Base-by-base conservation (phyloP, 2,329 filamentous ascomycete species). In the Coniochaeta pulveracea region DNA sequence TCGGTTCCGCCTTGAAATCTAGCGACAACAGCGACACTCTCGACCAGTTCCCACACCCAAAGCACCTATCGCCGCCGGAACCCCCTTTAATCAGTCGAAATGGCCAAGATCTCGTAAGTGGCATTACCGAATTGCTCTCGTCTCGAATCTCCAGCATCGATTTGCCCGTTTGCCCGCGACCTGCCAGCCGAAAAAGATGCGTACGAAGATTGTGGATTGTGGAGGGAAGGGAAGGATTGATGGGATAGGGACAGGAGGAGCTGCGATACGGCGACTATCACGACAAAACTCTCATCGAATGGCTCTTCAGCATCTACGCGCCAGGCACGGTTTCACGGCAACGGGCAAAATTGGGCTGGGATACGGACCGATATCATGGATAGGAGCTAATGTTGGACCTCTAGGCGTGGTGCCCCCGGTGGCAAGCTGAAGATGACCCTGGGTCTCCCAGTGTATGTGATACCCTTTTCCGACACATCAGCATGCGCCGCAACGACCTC, bases 351-450 rank as follows among this genome's bases (percentile, higher is more conserved):
- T 34, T 24, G 32, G 9, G 23, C 12, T 22, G 19, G 17, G 15
- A n/a, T n/a, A 5, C 16, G 10, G 15, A 36, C 18, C 11, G n/a
- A 17, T 15, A 27, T 5, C 28, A 22, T 14, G 21, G 16, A 12
- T 22, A 10, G 11, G 6, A 16, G 23, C 56, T 63, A 49, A 63
- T 55, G 38, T 40, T 37, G 33, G 40, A 33, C 31, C 35, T 46
- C 51, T 52, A 80, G 75, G 48, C 75, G 85, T 77, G 84, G 82
- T 83, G 82, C 85, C 76, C 83, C 88, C 60, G 91, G 91, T 79
- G 93, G 93, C 84, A 98, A 98, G 84, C 84, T 96, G 60, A 96
- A 94, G 84, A 98, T 98, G 91, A 95, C 91, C 66, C 85, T 98
- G 69, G 91, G 85, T 95, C 86, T 98, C 59, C 91, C 91, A 70